phyloP scores from a whole-genome alignment of 2,329 filamentous ascomycete genomes.

The Zopfia rhizophila region DNA sequence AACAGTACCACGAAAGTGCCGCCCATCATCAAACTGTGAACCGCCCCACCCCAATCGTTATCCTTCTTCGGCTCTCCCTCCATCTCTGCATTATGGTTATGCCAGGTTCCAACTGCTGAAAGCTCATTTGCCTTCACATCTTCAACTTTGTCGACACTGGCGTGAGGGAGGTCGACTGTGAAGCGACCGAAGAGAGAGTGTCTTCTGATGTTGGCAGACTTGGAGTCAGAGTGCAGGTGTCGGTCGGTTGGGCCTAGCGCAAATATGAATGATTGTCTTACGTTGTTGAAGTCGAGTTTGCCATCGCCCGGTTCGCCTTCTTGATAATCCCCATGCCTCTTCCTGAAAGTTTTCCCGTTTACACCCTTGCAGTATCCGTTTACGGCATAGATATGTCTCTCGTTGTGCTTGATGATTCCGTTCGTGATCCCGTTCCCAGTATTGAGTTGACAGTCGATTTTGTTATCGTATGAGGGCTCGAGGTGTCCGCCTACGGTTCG shows the following conservation, averaged over 20 bases:
- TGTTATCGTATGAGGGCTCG: slow-evolving; percentile 61
- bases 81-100: slow-evolving; percentile 15
- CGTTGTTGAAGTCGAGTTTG: slow-evolving; percentile 61
- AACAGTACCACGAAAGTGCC: slow-evolving; percentile 65
- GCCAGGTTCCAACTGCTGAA: slow-evolving; percentile 24
- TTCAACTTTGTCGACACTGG: slow-evolving; percentile 45
- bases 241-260: slow-evolving; percentile 63
- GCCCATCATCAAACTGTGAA: slow-evolving; percentile 63
- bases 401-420: slow-evolving; percentile 35
- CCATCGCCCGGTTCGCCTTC: slow-evolving; percentile 1
- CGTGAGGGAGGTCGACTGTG: slow-evolving; percentile 64
- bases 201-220: slow-evolving; percentile 59
- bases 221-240: slow-evolving; percentile 55
- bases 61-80: slow-evolving; percentile 27
- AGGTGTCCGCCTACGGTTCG: slow-evolving; percentile 62
- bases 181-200: slow-evolving; percentile 67
- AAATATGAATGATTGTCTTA: slow-evolving; percentile 64
- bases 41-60: slow-evolving; percentile 33
- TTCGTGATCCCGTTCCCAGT: slow-evolving; percentile 59
- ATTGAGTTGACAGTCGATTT: slow-evolving; percentile 54
- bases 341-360: slow-evolving; percentile 60
- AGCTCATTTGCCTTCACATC: slow-evolving; percentile 21
- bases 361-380: slow-evolving; percentile 65
- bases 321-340: slow-evolving; percentile 38
- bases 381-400: slow-evolving; percentile 51